Base-by-base conservation (phyloP, 495 filamentous ascomycete species). In the Podospora australis region DNA sequence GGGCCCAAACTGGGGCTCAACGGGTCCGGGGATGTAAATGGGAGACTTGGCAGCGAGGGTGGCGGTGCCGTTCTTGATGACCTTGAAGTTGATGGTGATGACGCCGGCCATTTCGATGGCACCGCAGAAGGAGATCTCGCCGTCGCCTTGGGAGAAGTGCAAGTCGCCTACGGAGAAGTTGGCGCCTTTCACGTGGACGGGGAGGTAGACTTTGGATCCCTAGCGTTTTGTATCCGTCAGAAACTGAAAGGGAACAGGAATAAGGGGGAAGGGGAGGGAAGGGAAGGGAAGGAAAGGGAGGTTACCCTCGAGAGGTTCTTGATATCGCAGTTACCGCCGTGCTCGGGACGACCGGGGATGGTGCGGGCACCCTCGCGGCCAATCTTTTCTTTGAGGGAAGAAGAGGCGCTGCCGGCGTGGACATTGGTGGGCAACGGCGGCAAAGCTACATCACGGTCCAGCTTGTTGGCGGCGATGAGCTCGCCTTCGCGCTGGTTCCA, bases 61-160 rank as follows among this genome's bases (percentile, higher is more conserved):
- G 30, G 74, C 72, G 60, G 95, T 77, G 35, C 90, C 91, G 50
- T 83, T 75, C 67, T 92, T 92, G 73, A 97, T 81, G 9, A 97
- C 82, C 39, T 75, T 81, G 72, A 95, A 87, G 61, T 95, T 96
- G 57, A 95, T 72, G 2, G 91, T 97, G 53, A 97, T 94, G 13
- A 89, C 69, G 16, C 91, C 91, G 0, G 90, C 87, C 88, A 97
- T 97, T 63, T 97, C 91, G 51, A 97, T 97, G 8, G 90, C 91
- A 11, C 91, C 91, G 58, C 91, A 97, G 68, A 97, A 96, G 0
- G 83, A 88, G 43, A 97, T 95, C 65, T 97, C 91, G 4, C 91
- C 91, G 61, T 95, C 89, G 19, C 90, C 88, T 64, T 96, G 81
- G 0, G 80, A 86, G 70, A 95, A 96, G 63, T 96, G 89, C 19